Evolutionary conservation across 1,284 basidiomycete genomes (phyloP), one percentile per base, ranked within the genome.

Genomic region (Hemileia vastatrix): DNA sequence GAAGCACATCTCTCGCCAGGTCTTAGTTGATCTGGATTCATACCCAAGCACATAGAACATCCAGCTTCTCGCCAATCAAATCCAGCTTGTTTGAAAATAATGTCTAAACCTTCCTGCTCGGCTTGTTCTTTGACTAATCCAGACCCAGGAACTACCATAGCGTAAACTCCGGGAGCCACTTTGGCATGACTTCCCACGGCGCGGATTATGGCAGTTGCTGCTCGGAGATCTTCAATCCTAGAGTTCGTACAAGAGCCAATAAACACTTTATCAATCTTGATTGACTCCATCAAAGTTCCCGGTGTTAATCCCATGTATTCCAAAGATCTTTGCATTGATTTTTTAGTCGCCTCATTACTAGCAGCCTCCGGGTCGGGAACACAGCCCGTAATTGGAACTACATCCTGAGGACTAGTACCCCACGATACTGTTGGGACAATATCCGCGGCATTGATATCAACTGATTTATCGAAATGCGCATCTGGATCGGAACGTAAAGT

Each of bases 21-120:
- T 40, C 83, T 80, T 57, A 96, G 81, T 77, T 94, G 90, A 78
- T 96, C 92, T 8, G 92, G 90, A 78, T 96, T 96, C 93, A 96
- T 96, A 48, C 91, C 93, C 66, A 96, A 77, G 78, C 92, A 96
- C 93, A 96, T 96, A 32, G 93, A 96, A 76, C 92, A 96, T 32
- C 92, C 92, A 31, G 93, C 93, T 78, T 96, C 93, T 64, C 92
- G 83, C 92, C 91, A 96, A 76, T 96, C 93, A 72, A 95, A 96
- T 19, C 93, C 93, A 27, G 92, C 92, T 56, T 89, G 87, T 77
- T 86, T 90, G 82, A 96, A 93, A 72, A 96, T 80, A 60, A 82
- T 82, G 72, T 95, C 91, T 65, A 96, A 81, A 44, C 92, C 91
- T 73, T 96, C 92, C 24, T 85, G 87, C 78, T 96, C 92, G 13